Conservation (phyloP, 1,139 yeast genomes). For the Nadsonia starkeyi-henricii region DNA sequence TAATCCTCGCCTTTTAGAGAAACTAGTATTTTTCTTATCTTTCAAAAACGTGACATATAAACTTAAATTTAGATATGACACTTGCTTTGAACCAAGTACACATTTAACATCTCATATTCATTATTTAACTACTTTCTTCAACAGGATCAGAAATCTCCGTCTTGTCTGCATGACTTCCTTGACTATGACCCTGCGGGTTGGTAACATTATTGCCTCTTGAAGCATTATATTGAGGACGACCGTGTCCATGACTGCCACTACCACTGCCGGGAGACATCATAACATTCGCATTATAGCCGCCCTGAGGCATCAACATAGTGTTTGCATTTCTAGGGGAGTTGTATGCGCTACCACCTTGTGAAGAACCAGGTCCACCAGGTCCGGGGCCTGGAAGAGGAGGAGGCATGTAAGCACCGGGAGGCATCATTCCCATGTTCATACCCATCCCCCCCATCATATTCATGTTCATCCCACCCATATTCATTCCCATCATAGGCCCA, state of each 20-base stretch:
- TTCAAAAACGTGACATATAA: no score
- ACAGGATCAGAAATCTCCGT: neutral
- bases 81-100: no score
- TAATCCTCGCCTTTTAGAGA: no score
- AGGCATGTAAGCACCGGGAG: neutral
- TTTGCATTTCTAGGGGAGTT: neutral
- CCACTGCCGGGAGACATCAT: neutral
- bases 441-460: neutral
- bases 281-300: neutral
- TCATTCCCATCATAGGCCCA: neutral
- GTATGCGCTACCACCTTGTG: neutral
- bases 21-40: no score
- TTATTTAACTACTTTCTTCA: neutral
- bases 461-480: neutral
- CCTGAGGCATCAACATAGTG: neutral
- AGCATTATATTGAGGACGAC: neutral
- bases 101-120: no score
- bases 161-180: neutral
- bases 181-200: neutral
- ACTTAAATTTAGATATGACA: no score
- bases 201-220: neutral
- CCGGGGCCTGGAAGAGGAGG: neutral
- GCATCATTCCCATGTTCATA: neutral
- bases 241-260: neutral
- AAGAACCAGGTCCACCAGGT: neutral